These are phyloP conservation scores for Talaromyces sp. DNA, from an alignment of 2,329 filamentous ascomycete genomes.

Conservation along the genomic window DNA sequence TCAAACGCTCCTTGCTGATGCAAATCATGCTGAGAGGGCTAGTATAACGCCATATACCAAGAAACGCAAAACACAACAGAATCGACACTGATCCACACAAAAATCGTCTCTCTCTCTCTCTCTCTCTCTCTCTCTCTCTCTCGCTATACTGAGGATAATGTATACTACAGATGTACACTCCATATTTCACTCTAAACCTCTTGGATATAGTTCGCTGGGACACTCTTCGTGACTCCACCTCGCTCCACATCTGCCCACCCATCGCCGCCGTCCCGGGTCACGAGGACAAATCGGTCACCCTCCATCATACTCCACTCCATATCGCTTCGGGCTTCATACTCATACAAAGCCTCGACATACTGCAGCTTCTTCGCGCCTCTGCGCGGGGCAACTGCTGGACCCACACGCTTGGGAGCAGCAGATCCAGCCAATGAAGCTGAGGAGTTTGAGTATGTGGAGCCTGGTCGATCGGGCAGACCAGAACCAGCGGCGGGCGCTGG, in stretches of 20 bases:
- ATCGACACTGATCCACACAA: neutral
- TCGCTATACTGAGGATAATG: constrained; percentile 2
- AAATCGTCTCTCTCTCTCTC: neutral
- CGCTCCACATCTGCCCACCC: constrained; percentile 98
- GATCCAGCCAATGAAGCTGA: constrained; percentile 66
- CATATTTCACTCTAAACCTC: constrained; percentile 56
- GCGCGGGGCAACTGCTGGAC: constrained; percentile 85
- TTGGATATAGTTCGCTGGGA: constrained; percentile 91
- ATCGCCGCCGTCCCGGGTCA: constrained; percentile 85
- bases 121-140: neutral
- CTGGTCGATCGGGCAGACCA: constrained; percentile 59
- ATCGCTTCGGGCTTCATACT: constrained; percentile 83
- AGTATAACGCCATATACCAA: constrained; percentile 3
- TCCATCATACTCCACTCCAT: constrained; percentile 87
- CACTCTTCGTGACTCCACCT: constrained; percentile 81
- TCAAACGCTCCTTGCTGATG: constrained; percentile 25
- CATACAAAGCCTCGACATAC: constrained; percentile 91
- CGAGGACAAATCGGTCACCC: constrained; percentile 87
- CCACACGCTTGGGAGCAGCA: constrained; percentile 73
- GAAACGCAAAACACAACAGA: constrained; percentile 1
- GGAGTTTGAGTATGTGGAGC: constrained; percentile 77
- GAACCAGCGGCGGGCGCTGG: constrained; percentile 40
- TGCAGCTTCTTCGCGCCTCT: constrained; percentile 90
- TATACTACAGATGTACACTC: constrained; percentile 15
- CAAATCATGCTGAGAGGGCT: constrained; percentile 18